Conservation (phyloP, 2,329 filamentous ascomycete species). For the Fusarium siculi region DNA sequence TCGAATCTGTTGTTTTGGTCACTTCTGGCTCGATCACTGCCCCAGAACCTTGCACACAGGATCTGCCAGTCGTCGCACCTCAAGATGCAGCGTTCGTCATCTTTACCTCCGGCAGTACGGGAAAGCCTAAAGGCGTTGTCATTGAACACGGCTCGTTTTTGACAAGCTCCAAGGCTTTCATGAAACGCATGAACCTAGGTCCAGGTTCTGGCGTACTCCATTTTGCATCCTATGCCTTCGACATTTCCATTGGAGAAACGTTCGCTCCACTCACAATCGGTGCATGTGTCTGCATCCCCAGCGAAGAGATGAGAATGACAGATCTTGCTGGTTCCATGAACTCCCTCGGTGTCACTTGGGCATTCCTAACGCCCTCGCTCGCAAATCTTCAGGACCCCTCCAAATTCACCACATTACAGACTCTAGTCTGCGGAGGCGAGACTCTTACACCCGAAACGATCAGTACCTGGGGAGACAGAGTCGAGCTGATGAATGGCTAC, state of each 20-base stretch:
- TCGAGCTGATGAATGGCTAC: slow-evolving; percentile 38
- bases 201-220: slow-evolving; percentile 27
- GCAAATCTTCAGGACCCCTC: slow-evolving; percentile 36
- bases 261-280: slow-evolving; percentile 20
- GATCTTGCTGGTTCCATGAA: slow-evolving; percentile 31
- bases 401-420: slow-evolving; percentile 20
- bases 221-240: slow-evolving; percentile 42
- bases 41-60: background rate
- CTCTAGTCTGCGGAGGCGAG: slow-evolving; percentile 38
- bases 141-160: slow-evolving; percentile 34
- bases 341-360: slow-evolving; percentile 24
- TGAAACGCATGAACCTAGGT: slow-evolving; percentile 12
- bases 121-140: slow-evolving; percentile 39
- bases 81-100: slow-evolving; percentile 28
- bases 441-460: slow-evolving; percentile 26
- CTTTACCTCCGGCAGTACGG: slow-evolving; percentile 42
- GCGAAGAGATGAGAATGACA: slow-evolving; percentile 34
- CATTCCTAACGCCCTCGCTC: slow-evolving; percentile 41
- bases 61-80: background rate
- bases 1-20: background rate
- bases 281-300: slow-evolving; percentile 40
- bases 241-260: slow-evolving; percentile 36
- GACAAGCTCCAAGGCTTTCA: slow-evolving; percentile 16
- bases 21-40: background rate
- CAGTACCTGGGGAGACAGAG: slow-evolving; percentile 25